Percentiles rank a stretch among this genome's conserved stretches.
phyloP scores from a whole-genome alignment of 176 grass and related monocot genomes.

The Stipa capillata region DNA sequence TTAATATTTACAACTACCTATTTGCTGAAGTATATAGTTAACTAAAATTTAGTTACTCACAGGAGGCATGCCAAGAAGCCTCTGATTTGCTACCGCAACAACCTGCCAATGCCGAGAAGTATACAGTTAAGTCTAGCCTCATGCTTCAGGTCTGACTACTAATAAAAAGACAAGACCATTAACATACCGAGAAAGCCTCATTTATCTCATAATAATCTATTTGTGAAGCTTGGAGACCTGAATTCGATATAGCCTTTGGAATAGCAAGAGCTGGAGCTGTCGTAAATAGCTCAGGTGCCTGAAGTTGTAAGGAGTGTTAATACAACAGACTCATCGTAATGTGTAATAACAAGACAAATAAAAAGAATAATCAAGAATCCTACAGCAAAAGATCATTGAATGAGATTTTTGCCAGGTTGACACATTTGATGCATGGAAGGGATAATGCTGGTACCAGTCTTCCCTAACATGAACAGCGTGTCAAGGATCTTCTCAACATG shows the following conservation, averaged over 20 bases:
- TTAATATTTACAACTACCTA: neutral
- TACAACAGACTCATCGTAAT: neutral
- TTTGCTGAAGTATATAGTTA: neutral
- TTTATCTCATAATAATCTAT: slow-evolving; percentile 96
- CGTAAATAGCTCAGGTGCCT: slow-evolving; percentile 92
- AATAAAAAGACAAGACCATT: slow-evolving; percentile 6
- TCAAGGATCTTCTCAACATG: neutral
- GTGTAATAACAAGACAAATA: neutral
- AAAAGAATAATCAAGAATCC: neutral
- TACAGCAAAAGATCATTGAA: neutral
- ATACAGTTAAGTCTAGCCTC: slow-evolving; percentile 10
- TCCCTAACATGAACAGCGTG: neutral
- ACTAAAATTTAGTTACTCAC: slow-evolving; percentile 31
- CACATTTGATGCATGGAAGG: neutral
- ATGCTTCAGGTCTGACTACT: neutral
- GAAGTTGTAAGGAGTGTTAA: slow-evolving; percentile 3
- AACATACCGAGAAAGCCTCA: slow-evolving; percentile 80
- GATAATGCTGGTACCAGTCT: neutral
- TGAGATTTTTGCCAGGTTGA: neutral
- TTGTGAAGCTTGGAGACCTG: slow-evolving; percentile 67
- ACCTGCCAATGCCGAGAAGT: slow-evolving; percentile 45
- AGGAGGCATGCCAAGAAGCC: slow-evolving; percentile 78
- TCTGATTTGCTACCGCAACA: slow-evolving; percentile 86
- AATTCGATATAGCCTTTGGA: slow-evolving; percentile 86
- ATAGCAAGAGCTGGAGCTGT: slow-evolving; percentile 89